phyloP scores from a whole-genome alignment of 345 rosid genomes.

The Eucalyptus sideroxylon region DNA sequence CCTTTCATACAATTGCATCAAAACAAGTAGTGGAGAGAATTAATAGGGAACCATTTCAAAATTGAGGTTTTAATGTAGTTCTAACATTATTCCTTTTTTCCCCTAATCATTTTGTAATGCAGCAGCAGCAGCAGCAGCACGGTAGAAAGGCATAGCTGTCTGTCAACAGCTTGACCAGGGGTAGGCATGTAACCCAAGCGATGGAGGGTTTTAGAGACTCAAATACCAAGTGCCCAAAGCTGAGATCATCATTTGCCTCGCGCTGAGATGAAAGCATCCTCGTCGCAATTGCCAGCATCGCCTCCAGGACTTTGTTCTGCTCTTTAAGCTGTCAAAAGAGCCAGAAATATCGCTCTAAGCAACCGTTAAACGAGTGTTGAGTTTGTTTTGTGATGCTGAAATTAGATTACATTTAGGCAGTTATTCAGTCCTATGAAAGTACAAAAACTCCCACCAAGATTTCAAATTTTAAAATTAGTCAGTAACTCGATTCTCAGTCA shows the following conservation, averaged over 20 bases:
- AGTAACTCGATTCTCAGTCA: not conserved
- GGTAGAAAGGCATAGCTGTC: not conserved
- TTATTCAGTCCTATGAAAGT: not conserved
- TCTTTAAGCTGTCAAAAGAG: slow-evolving; percentile 25
- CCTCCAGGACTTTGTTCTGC: slow-evolving; percentile 31
- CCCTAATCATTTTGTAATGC: not conserved
- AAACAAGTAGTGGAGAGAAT: not conserved
- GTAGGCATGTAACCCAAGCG: not conserved
- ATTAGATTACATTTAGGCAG: not conserved
- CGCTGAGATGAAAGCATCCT: not conserved
- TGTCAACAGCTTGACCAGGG: not conserved
- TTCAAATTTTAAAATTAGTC: not conserved
- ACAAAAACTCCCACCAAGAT: not conserved
- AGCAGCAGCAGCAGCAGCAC: not conserved
- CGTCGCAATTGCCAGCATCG: slow-evolving; percentile 2
- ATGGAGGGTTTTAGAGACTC: not conserved
- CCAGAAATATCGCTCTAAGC: not conserved
- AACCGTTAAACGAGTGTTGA: not conserved
- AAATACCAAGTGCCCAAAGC: not conserved
- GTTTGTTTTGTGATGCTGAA: not conserved
- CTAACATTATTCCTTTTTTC: not conserved
- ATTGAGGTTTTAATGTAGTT: not conserved
- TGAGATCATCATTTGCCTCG: not conserved
- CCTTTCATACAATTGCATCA: fast-evolving
- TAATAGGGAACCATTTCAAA: not conserved